Conservation (phyloP, 2,329 filamentous ascomycete species). For the Epichloe amarillans region DNA sequence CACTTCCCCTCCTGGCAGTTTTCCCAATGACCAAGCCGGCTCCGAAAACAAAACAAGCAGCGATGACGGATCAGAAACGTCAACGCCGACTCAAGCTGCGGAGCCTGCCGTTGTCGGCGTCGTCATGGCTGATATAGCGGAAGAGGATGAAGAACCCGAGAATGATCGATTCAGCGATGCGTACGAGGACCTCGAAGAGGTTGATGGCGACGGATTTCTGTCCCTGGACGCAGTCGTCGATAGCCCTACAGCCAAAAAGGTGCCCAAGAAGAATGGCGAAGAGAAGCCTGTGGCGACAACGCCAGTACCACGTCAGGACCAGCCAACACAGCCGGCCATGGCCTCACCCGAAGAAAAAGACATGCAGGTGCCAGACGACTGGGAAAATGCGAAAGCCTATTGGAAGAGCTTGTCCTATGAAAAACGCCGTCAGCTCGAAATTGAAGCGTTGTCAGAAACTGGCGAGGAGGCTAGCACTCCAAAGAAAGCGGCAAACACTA, state of each 20-base stretch:
- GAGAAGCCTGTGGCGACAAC: background rate
- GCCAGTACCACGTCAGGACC: background rate
- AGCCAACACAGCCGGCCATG: background rate
- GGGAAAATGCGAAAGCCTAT: slow-evolving; percentile 55
- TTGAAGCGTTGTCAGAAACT: slow-evolving; percentile 40
- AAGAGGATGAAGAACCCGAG: slow-evolving; percentile 33
- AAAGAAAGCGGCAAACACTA: slow-evolving; percentile 8
- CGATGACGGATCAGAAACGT: slow-evolving; percentile 2
- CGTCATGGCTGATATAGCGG: slow-evolving; percentile 21
- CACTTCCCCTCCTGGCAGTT: slow-evolving; percentile 2
- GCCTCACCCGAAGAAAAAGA: background rate
- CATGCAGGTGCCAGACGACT: slow-evolving; percentile 30
- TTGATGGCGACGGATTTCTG: slow-evolving; percentile 53
- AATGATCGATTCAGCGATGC: slow-evolving; percentile 62
- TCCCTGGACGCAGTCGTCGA: slow-evolving; percentile 62
- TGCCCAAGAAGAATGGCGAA: slow-evolving; percentile 11
- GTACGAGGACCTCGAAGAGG: slow-evolving; percentile 56
- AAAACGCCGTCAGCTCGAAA: slow-evolving; percentile 48
- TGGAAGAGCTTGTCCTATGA: slow-evolving; percentile 54
- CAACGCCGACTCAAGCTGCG: slow-evolving; percentile 8
- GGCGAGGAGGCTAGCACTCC: slow-evolving; percentile 29
- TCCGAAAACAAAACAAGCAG: background rate
- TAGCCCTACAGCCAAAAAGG: slow-evolving; percentile 29
- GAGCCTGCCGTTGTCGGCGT: slow-evolving; percentile 11
- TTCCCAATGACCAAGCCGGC: background rate